Percentiles rank a stretch among this genome's conserved stretches.
These are phyloP conservation scores for Jatropha curcas DNA, from an alignment of 345 rosid genomes.

Conservation along the genomic window DNA sequence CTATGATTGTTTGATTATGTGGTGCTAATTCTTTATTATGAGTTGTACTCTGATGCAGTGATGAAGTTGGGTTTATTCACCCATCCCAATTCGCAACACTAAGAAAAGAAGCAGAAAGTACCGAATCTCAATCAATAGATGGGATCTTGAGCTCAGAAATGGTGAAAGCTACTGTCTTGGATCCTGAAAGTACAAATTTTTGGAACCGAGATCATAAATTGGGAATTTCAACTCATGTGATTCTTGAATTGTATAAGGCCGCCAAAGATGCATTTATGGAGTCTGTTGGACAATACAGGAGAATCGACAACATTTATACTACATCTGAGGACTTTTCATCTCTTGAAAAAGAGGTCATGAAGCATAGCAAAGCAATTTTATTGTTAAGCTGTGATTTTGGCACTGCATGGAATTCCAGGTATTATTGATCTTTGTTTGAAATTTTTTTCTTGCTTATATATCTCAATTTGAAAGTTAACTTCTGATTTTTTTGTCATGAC, in stretches of 20 bases:
- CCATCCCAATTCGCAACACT: conserved; percentile 73
- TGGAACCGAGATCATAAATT: conserved; percentile 77
- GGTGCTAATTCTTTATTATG: not conserved
- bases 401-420: conserved; percentile 97
- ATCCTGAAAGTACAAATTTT: conserved; percentile 35
- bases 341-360: conserved; percentile 54
- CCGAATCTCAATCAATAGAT: conserved; percentile 10
- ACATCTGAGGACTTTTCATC: conserved; percentile 17
- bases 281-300: conserved; percentile 42
- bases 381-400: conserved; percentile 80
- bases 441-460: no score
- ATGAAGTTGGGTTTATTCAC: conserved; percentile 85
- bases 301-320: conserved; percentile 3
- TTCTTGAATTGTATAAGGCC: conserved; percentile 56
- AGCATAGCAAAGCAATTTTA: conserved; percentile 71
- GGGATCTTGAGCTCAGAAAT: conserved; percentile 14
- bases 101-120: conserved; percentile 33
- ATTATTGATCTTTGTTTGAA: conserved; percentile 6
- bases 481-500: not conserved
- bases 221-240: conserved; percentile 69
- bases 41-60: conserved; percentile 42
- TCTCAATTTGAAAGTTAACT: not conserved
- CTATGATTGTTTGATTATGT: not conserved
- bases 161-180: not conserved
- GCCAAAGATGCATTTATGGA: conserved; percentile 58